Base-by-base conservation (phyloP, 768 basidiomycete species). In the Kwoniella mangroviensis region DNA sequence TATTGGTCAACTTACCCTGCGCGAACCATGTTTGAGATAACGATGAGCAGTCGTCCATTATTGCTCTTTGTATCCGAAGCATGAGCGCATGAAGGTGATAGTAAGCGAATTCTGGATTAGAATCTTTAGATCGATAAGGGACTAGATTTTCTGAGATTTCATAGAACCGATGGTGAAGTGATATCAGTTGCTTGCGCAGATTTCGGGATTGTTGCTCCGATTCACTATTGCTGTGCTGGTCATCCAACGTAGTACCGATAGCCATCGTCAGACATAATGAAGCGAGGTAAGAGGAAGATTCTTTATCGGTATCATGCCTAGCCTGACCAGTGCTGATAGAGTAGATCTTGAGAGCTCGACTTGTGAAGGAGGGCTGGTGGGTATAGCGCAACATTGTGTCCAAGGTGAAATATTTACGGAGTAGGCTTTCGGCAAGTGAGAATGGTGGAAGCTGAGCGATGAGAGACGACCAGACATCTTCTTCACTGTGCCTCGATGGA, bases 81-180 rank as follows among this genome's bases (percentile, higher is more conserved):
- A 60, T 41, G 13, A 60, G 28, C 10, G 67, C 45, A 49, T 61
- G 67, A 42, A 68, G 24, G 42, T 68, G 67, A 62, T 68, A 68
- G 45, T 68, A 68, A 4, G 49, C 26, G 10, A 51, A 52, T n/a
- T 60, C 59, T 19, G 58, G 58, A 3, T 53, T 26, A 11, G 11
- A 26, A 4, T 42, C 42, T 19, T 26, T 42, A 1, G 24, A 21
- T 1, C 40, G 55, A 56, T 19, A 54, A 42, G 42, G 40, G 28
- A 65, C 26, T n/a, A 59, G 6, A 11, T 19, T 22, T 21, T 57
- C 57, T 1, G 65, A 67, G 24, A 67, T 21, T 9, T 28, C 21
- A 6, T 43, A 34, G 45, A 58, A 60, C 4, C 57, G 65, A 12
- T 67, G 21, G 21, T 67, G 45, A 9, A 67, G 64, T 5, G 21